phyloP scores from a whole-genome alignment of 2,329 filamentous ascomycete genomes.

The Cladosporium sp. region DNA sequence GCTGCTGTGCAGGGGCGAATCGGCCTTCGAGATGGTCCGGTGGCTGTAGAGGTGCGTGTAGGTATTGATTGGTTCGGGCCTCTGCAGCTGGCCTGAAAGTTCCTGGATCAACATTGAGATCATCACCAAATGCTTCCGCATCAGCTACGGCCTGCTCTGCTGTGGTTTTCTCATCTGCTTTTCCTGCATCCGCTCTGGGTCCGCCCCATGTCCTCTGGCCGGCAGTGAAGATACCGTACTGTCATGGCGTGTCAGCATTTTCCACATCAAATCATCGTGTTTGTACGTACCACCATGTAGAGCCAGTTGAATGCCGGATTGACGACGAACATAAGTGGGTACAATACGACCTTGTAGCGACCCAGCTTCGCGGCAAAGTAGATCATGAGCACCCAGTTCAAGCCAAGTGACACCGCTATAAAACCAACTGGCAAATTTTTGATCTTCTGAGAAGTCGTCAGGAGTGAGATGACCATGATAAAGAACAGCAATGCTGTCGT shows the following conservation, averaged over 20 bases:
- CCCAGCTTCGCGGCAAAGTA: slow-evolving; percentile 87
- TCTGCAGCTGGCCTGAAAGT: slow-evolving; percentile 63
- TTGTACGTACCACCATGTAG: slow-evolving; percentile 68
- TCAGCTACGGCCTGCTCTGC: slow-evolving; percentile 79
- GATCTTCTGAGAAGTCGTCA: slow-evolving; percentile 77
- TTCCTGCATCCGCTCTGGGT: slow-evolving; percentile 80
- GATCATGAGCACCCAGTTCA: slow-evolving; percentile 94
- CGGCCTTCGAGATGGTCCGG: slow-evolving; percentile 71
- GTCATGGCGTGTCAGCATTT: background rate
- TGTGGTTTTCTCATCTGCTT: slow-evolving; percentile 70
- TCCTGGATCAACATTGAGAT: slow-evolving; percentile 83
- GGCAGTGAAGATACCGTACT: slow-evolving; percentile 87
- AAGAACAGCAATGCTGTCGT: slow-evolving; percentile 93
- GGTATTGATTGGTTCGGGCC: slow-evolving; percentile 41
- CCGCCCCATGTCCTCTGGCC: slow-evolving; percentile 95
- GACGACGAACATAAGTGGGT: slow-evolving; percentile 89
- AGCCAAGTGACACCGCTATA: slow-evolving; percentile 83
- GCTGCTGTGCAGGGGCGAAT: slow-evolving; percentile 67
- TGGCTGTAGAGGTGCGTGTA: slow-evolving; percentile 58
- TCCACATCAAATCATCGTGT: too few relatives aligned
- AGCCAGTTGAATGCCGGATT: slow-evolving; percentile 98
- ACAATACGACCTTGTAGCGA: slow-evolving; percentile 90
- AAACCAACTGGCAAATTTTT: slow-evolving; percentile 83
- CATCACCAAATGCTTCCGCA: slow-evolving; percentile 74
- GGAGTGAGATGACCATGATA: slow-evolving; percentile 81